Evolutionary conservation across 1,139 yeast genomes (phyloP), one percentile per base, ranked within the genome.

Genomic region (Candida glucosophila): DNA sequence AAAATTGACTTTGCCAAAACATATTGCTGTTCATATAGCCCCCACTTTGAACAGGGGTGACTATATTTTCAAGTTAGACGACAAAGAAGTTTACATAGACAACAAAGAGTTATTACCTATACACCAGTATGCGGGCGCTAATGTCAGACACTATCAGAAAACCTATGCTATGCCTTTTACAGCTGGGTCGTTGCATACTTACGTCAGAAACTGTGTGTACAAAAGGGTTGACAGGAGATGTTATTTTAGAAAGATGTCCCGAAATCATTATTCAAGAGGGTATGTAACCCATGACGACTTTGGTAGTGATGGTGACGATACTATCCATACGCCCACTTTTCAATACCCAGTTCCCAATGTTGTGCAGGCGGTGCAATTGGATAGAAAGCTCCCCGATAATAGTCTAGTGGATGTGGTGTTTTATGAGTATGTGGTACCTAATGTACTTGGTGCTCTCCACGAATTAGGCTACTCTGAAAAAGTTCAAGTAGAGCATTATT

Each of bases 291-390:
- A 55, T 26, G 98, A 90, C 47, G 97, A 86, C 43, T 66, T 69
- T 40, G 97, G 96, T 0, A 50, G 58, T 33, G 74, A 73, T 35
- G 98, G 98, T 10, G 98, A 90, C 45, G 97, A 90, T 44, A 85
- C 95, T 0, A 58, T 67, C 2, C 98, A 90, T 50, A 63, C 59
- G 29, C 68, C 80, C 2, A 68, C 79, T 29, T 58, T 61, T 0
- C 59, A 66, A 32, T 77, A 65, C 43, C 68, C 67, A 4, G 60
- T 82, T 4, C 94, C 95, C 3, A 85, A 83, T 40, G 92, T 83
- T 5, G 73, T 88, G 11, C 79, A 74, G 40, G 53, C 77, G 2
- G 43, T 37, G 8, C 52, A 53, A 28, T 32, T 52, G 12, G 29
- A 39, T 5, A 27, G 36, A 6, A 28, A 32, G 2, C 32, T 40